Evolutionary conservation across 257 asterid genomes (phyloP).

Genomic region (Solanum chilense): DNA sequence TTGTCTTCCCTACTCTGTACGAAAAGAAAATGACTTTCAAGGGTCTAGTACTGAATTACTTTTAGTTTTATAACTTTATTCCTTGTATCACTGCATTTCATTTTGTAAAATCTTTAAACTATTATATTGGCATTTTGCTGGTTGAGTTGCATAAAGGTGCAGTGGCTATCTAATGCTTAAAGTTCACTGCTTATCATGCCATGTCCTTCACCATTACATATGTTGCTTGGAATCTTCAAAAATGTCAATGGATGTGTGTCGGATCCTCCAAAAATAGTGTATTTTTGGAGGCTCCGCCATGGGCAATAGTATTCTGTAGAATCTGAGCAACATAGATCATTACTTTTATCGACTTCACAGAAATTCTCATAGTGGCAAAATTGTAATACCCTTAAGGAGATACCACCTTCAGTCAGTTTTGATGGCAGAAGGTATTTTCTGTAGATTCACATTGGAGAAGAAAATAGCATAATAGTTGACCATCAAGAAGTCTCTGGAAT

Average conservation of each 20-base stretch:
- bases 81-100: background rate
- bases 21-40: background rate
- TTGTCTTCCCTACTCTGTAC: background rate
- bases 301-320: background rate
- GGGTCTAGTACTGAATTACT: background rate
- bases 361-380: background rate
- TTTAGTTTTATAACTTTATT: background rate
- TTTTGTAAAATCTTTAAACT: background rate
- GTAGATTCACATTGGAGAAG: background rate
- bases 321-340: background rate
- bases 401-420: background rate
- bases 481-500: background rate
- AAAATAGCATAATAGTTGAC: background rate
- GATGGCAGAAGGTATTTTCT: background rate
- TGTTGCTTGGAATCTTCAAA: background rate
- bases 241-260: background rate
- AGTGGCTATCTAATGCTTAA: background rate
- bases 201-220: background rate
- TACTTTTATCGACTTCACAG: background rate
- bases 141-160: background rate
- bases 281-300: background rate
- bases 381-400: background rate
- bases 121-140: background rate
- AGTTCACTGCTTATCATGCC: background rate
- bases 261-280: background rate